phyloP scores from a whole-genome alignment of 2,329 filamentous ascomycete species.

The Daldinia eschscholtzii region DNA sequence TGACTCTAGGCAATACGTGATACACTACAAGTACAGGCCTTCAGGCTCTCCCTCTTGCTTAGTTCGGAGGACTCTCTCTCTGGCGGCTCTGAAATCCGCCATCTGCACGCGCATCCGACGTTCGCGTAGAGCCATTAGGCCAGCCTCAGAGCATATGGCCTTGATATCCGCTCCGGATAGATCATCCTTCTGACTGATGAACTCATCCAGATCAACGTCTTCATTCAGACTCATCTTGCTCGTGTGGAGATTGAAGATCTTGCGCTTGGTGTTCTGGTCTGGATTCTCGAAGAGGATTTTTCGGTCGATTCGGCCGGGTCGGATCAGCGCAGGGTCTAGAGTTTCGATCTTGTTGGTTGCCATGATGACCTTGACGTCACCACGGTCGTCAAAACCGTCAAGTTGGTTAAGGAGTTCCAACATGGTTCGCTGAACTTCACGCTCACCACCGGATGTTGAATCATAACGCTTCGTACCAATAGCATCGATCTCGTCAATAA shows the following conservation, averaged over 20 bases:
- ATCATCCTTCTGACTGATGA: slow-evolving; percentile 98
- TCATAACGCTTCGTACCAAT: slow-evolving; percentile 99
- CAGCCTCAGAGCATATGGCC: slow-evolving; percentile 97
- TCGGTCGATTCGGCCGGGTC: slow-evolving; percentile 96
- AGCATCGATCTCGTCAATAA: slow-evolving; percentile 99
- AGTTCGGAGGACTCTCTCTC: slow-evolving; percentile 95
- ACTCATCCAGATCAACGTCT: slow-evolving; percentile 98
- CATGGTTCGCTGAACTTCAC: slow-evolving; percentile 98
- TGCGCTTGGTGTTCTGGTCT: slow-evolving; percentile 90
- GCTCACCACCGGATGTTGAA: slow-evolving; percentile 94
- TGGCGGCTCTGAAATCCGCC: slow-evolving; percentile 93
- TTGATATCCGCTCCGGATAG: slow-evolving; percentile 98
- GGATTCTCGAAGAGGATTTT: slow-evolving; percentile 85
- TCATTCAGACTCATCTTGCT: slow-evolving; percentile 98
- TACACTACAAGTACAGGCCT: slow-evolving; percentile 91
- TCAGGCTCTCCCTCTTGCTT: slow-evolving; percentile 99
- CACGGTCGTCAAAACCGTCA: slow-evolving; percentile 97
- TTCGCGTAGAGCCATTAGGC: slow-evolving; percentile 92
- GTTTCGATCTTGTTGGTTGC: slow-evolving; percentile 99
- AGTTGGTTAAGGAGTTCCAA: slow-evolving; percentile 97
- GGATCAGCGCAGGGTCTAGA: slow-evolving; percentile 93
- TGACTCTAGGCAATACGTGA: slow-evolving; percentile 34
- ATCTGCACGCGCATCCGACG: slow-evolving; percentile 98
- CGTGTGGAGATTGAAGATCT: slow-evolving; percentile 98
- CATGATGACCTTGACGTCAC: slow-evolving; percentile 99